Base-by-base conservation (phyloP, 2,329 filamentous ascomycete species). In the Hypoxylon sp. region DNA sequence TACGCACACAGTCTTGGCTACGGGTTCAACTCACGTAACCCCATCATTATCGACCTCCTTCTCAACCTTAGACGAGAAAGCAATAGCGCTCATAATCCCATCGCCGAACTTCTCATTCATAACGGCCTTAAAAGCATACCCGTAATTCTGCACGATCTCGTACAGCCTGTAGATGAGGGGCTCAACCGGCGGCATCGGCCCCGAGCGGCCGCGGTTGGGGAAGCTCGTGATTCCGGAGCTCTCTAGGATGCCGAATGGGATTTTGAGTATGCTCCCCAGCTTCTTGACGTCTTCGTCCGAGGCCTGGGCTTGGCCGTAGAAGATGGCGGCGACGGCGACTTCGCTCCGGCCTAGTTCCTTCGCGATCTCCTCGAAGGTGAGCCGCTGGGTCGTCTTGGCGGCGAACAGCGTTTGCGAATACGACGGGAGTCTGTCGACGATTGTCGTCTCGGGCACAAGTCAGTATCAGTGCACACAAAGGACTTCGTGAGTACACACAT, bases 31-130 rank as follows among this genome's bases (percentile, higher is more conserved):
- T 73, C 59, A 77, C 70, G 90, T 84, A 55, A 87, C 85, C 3
- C 93, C 94, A 73, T 92, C 87, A 65, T 91, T 88, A 77, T 97
- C 95, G 1, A 90, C 89, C 85, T 98, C 95, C 86, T 96, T 97
- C 78, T 97, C 93, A 2, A 98, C 91, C 75, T 93, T 93, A 0
- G 93, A 97, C 54, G 89, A 91, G 78, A 97, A 97, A 14, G 89
- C 89, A 75, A 97, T 97, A 0, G 94, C 95, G 76, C 93, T 97
- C 95, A 98, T 97, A 75, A 98, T 98, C 0, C 95, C 95, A 76
- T 94, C 91, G 0, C 91, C 91, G 76, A 93, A 93, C 84, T 97
- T 97, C 85, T 98, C 95, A 72, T 98, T 97, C 78, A 97, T 78
- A 3, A 98, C 87, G 0, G 93, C 94, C 85, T 97, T 97, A 81